These are phyloP conservation scores for Vaccinium corymbosum DNA, from an alignment of 148 eudicot species.

Conservation along the genomic window DNA sequence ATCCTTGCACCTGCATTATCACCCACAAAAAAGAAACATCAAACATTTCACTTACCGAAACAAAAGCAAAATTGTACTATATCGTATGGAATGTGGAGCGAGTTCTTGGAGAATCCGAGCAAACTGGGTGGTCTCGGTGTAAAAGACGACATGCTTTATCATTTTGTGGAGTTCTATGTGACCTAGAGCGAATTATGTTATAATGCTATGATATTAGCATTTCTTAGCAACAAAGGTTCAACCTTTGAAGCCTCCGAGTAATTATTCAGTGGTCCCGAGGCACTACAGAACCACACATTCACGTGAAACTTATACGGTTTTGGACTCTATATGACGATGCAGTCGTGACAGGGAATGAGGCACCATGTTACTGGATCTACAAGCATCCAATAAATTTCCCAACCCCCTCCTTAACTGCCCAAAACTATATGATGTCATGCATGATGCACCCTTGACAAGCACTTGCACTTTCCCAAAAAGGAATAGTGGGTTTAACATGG, in stretches of 20 bases:
- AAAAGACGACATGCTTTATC: neutral
- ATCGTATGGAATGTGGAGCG: neutral
- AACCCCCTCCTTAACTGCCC: neutral
- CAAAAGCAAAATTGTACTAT: neutral
- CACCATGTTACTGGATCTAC: neutral
- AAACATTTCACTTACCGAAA: neutral
- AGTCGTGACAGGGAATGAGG: neutral
- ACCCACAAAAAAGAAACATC: neutral
- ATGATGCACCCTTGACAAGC: neutral
- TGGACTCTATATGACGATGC: too few species aligned
- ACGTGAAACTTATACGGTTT: neutral
- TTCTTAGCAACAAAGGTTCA: neutral
- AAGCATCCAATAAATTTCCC: neutral
- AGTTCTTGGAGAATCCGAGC: neutral
- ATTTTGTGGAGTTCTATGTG: neutral
- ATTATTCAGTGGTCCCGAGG: too few species aligned
- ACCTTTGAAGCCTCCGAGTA: neutral
- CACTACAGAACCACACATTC: neutral
- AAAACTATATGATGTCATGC: neutral
- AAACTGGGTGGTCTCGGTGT: neutral
- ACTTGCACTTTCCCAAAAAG: neutral
- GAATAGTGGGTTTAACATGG: neutral
- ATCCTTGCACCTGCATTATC: conserved; percentile 63
- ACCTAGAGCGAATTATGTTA: neutral
- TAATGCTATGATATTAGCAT: neutral